Conservation (phyloP, 305 asterid species). For the Fraxinus albicans region DNA sequence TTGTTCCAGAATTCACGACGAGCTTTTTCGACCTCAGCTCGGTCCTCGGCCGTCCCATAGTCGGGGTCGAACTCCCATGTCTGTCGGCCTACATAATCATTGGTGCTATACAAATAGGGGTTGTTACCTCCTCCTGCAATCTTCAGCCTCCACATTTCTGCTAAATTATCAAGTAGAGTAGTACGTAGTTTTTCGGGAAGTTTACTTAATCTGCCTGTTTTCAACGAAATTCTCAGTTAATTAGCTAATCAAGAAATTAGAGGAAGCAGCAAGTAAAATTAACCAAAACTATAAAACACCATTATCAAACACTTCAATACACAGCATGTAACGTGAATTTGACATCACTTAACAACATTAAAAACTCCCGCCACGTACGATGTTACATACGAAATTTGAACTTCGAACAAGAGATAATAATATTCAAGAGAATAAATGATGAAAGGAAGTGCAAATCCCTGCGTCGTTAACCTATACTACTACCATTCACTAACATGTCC, state of each 20-base stretch:
- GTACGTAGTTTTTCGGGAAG: not conserved
- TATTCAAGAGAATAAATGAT: not conserved
- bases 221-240: not conserved
- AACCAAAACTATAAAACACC: not conserved
- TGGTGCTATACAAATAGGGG: constrained; percentile 58
- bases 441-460: not conserved
- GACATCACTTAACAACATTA: not conserved
- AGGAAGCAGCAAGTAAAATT: not conserved
- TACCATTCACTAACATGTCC: not conserved
- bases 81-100: constrained; percentile 62
- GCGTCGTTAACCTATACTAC: not conserved
- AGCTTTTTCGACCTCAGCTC: constrained; percentile 41
- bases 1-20: constrained; percentile 52
- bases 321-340: not conserved
- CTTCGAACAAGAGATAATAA: not conserved
- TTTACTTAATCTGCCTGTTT: not conserved
- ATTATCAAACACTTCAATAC: not conserved
- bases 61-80: constrained; percentile 58
- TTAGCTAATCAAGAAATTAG: not conserved
- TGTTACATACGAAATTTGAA: not conserved
- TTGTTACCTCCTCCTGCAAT: constrained; percentile 56
- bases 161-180: not conserved
- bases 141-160: constrained; percentile 57
- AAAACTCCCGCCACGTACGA: not conserved
- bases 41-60: constrained; percentile 45